Evolutionary conservation across 371 early-diverging fungal species (phyloP).

Genomic region (Mucor lusitanicus): DNA sequence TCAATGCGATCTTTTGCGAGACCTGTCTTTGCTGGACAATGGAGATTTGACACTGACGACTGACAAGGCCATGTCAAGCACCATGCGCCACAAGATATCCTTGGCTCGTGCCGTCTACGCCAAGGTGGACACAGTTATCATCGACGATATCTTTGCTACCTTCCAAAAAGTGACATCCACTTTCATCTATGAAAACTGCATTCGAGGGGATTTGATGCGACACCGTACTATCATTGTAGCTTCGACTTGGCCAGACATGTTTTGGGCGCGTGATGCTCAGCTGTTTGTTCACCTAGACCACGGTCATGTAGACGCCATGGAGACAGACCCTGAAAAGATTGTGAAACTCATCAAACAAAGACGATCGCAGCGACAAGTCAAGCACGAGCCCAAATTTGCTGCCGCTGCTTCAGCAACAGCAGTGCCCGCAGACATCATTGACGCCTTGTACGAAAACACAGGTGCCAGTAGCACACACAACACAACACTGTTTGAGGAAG

Average conservation of each 20-base stretch:
- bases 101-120: conserved; percentile 80
- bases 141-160: conserved; percentile 70
- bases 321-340: conserved; percentile 19
- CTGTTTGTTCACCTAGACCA: conserved; percentile 47
- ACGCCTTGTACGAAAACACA: conserved; percentile 31
- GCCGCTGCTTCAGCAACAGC: not conserved
- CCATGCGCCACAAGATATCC: conserved; percentile 66
- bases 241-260: conserved; percentile 66
- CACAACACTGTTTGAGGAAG: conserved; percentile 28
- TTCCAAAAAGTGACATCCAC: conserved; percentile 68
- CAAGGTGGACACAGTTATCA: conserved; percentile 60
- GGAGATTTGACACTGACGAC: conserved; percentile 74
- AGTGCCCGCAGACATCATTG: conserved; percentile 25
- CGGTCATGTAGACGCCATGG: not conserved
- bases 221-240: conserved; percentile 81
- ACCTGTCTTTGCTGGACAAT: conserved; percentile 71
- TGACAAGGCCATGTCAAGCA: conserved; percentile 45
- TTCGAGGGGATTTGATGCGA: conserved; percentile 66
- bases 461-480: conserved; percentile 4
- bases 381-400: not conserved
- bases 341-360: conserved; percentile 9
- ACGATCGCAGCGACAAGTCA: not conserved
- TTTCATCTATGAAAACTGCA: conserved; percentile 64
- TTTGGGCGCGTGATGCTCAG: conserved; percentile 72
- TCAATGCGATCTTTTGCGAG: conserved; percentile 70